Base-by-base conservation (phyloP, 306 rosid genomes). In the Chamaecrista fasciculata region DNA sequence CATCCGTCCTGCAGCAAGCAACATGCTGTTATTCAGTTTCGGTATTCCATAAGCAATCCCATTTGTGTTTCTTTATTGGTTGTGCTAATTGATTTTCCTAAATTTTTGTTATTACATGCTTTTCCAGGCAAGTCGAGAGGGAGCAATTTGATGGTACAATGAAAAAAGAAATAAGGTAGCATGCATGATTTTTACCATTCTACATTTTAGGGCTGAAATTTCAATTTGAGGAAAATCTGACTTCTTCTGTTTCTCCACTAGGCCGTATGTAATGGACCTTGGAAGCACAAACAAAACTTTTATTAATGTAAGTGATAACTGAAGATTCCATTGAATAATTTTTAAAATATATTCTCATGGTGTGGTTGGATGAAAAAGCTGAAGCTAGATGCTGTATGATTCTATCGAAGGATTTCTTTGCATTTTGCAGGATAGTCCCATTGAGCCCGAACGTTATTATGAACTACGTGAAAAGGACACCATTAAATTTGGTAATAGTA, bases 1-100 rank as follows among this genome's bases (percentile, higher is more conserved):
- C 99, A 94, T 73, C 99, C 99, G 4, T 91, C 99, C 52, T 94
- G 97, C 83, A 91, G 99, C 95, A 94, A 94, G 82, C 99, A 94
- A 80, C 96, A 94, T 66, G 96, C 99, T 73, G 95, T 94, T 69
- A 91, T 94, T 80, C 99, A 94, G 57, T 94, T 68, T 70, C 79
- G 99, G 99, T 94, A 82, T 66, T 49, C 67, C 49, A 40, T 69
- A 67, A 51, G 70, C 66, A 42, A 57, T 23, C 37, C 36, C 37
- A 0, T 16, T 15, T 6, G 39, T 25, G 33, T 69, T 79, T 16
- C 26, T 70, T 69, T 74, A 11, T 20, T 63, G 31, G 34, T 71
- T 31, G n/a, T 19, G 2, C 36, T 8, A 25, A 42, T 25, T 66
- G 34, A n/a, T 65, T 31, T 78, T 24, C 52, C 25, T 67, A 20